Evolutionary conservation across 2,329 filamentous ascomycete genomes (phyloP), one percentile per base, ranked within the genome.

Genomic region (Tolypocladium ovalisporum): DNA sequence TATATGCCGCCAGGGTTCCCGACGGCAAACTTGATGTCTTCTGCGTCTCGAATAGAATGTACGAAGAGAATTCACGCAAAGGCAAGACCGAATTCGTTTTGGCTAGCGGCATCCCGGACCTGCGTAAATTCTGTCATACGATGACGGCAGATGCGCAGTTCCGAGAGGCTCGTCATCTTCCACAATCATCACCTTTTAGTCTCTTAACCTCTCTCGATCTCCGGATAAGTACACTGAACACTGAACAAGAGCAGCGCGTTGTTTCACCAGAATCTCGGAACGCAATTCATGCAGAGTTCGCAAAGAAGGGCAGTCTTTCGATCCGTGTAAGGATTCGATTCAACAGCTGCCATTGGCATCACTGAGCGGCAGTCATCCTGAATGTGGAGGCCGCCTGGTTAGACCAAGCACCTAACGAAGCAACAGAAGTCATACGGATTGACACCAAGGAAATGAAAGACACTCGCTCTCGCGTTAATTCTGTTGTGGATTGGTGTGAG

Each of bases 1-100:
- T 60, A 17, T 72, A 72, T 57, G 55, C 63, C 0, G 60, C 64
- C 0, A 62, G 67, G 36, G 58, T 63, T 52, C 29, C 64, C 1
- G 60, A 62, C 7, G 58, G 60, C 9, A 49, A 12, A 4, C 57
- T 71, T 2, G 61, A 71, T 29, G 68, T 72, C 1, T 73, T 73
- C 53, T 73, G 69, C 47, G 66, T 73, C 1, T 72, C 69, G 7
- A 72, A 71, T 58, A 66, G 59, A 15, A 62, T 62, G 51, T 73
- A 72, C 57, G 64, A 71, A 44, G 68, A 70, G 54, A 67, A 68
- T 55, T 63, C 61, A 19, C 62, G 58, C 24, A 67, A 67, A 53
- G 69, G 68, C 15, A 66, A 68, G 52, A 44, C 40, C 3, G 62
- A 65, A 2, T 58, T 65, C 54, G 63, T 70, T 12, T 42, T 59